Conservation (phyloP, 2,329 filamentous ascomycete genomes). For the Epichloe glyceriae region DNA sequence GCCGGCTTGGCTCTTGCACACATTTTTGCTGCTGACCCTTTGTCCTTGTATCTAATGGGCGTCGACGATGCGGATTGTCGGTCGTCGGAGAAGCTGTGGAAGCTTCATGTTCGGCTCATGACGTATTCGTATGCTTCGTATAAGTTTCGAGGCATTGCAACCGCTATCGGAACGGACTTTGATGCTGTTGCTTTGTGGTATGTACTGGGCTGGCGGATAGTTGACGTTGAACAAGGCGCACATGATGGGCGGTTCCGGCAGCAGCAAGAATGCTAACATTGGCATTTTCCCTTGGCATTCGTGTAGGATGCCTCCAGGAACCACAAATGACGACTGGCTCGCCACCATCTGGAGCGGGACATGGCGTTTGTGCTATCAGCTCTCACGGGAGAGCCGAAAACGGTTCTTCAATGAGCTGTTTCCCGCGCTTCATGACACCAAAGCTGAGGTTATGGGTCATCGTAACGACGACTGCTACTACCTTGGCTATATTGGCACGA, state of each 20-base stretch:
- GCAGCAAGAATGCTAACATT: background rate
- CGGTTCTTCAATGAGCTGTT: slow-evolving; percentile 70
- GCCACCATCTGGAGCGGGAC: slow-evolving; percentile 62
- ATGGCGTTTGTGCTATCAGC: slow-evolving; percentile 64
- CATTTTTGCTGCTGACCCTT: slow-evolving; percentile 63
- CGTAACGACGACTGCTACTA: slow-evolving; percentile 62
- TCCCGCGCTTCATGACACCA: slow-evolving; percentile 60
- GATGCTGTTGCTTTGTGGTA: slow-evolving; percentile 70
- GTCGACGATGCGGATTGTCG: slow-evolving; percentile 52
- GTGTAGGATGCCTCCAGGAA: slow-evolving; percentile 59
- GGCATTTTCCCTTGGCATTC: background rate
- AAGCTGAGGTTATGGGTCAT: slow-evolving; percentile 53
- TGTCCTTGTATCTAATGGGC: slow-evolving; percentile 63
- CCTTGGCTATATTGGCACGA: slow-evolving; percentile 71
- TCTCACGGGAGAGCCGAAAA: slow-evolving; percentile 55
- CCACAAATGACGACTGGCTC: slow-evolving; percentile 59
- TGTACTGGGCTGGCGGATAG: background rate
- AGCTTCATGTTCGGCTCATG: slow-evolving; percentile 64
- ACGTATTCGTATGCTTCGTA: slow-evolving; percentile 67
- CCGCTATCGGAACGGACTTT: slow-evolving; percentile 61
- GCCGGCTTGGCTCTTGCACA: slow-evolving; percentile 61
- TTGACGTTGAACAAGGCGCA: too few species aligned
- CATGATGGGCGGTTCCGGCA: background rate
- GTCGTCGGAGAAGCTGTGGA: slow-evolving; percentile 58
- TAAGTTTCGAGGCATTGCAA: slow-evolving; percentile 59